Evolutionary conservation across 768 basidiomycete genomes (phyloP).

Genomic region (Auricularia auricula-judae): DNA sequence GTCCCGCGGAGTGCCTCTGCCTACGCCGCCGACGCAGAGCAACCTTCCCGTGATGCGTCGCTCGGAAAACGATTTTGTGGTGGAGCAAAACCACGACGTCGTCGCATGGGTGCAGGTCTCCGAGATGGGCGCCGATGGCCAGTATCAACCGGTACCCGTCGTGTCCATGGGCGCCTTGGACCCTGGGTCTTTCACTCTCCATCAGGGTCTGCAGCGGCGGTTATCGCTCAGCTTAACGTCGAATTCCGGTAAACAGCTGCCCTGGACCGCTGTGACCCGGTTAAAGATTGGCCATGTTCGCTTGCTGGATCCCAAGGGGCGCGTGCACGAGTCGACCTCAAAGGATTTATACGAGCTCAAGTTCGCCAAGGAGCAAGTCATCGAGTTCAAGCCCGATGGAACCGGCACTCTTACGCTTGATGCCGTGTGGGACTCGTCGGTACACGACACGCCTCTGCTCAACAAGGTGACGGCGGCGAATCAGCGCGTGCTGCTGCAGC

Average conservation of each 20-base stretch:
- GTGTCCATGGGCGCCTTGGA: conserved; percentile 64
- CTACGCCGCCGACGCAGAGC: conserved; percentile 4
- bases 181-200: conserved; percentile 76
- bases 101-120: conserved; percentile 77
- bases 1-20: conserved; percentile 30
- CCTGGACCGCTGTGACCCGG: conserved; percentile 72
- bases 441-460: conserved; percentile 76
- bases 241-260: conserved; percentile 81
- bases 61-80: conserved; percentile 85
- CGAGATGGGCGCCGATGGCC: conserved; percentile 77
- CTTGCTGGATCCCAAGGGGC: conserved; percentile 72
- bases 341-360: conserved; percentile 63
- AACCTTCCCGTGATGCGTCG: conserved; percentile 68
- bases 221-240: conserved; percentile 68
- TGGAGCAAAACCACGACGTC: conserved; percentile 83
- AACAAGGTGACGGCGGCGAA: conserved; percentile 73
- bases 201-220: conserved; percentile 87
- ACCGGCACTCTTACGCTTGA: conserved; percentile 58
- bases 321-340: conserved; percentile 66
- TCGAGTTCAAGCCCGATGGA: conserved; percentile 78
- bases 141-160: conserved; percentile 76
- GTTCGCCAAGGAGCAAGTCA: conserved; percentile 54
- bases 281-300: conserved; percentile 77
- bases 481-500: conserved; percentile 69
- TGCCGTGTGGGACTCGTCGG: conserved; percentile 86